Conservation (phyloP, 2,329 filamentous ascomycete genomes). For the Verticillium albo-atrum region DNA sequence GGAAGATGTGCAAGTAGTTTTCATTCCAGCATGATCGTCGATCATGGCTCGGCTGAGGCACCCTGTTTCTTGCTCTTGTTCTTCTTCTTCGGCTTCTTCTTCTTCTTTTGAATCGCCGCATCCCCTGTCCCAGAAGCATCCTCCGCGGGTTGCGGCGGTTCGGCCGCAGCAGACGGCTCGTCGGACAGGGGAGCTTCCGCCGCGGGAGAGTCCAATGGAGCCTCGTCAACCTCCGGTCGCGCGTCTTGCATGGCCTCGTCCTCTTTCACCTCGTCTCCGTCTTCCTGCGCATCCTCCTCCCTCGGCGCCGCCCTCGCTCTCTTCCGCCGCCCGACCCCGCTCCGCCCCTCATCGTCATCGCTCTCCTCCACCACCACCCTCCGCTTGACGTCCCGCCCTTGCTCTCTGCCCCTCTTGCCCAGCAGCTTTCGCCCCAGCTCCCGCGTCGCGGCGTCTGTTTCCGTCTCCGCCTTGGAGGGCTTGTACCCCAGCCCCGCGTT, state of each 20-base stretch:
- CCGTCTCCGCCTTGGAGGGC: conserved; percentile 15
- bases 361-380: conserved; percentile 18
- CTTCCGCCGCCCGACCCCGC: conserved; percentile 33
- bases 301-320: conserved; percentile 13
- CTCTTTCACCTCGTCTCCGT: background rate
- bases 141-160: background rate
- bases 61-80: conserved; percentile 3
- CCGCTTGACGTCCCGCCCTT: conserved; percentile 6
- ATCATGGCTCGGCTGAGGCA: too few species aligned
- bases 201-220: background rate
- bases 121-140: background rate
- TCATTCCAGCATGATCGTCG: too few species aligned
- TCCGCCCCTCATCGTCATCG: conserved; percentile 28
- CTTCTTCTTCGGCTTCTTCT: conserved; percentile 13
- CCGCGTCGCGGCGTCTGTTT: conserved; percentile 18
- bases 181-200: background rate
- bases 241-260: background rate
- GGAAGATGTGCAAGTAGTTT: too few species aligned
- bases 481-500: conserved; percentile 39
- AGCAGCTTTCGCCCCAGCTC: conserved; percentile 25
- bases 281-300: background rate
- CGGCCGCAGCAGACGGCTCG: background rate
- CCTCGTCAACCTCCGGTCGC: background rate
- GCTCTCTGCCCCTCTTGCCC: conserved; percentile 12
- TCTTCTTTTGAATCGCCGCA: conserved; percentile 20